Evolutionary conservation across 108 stramenopile genomes (phyloP).

Genomic region (Conticribra weissflogii): DNA sequence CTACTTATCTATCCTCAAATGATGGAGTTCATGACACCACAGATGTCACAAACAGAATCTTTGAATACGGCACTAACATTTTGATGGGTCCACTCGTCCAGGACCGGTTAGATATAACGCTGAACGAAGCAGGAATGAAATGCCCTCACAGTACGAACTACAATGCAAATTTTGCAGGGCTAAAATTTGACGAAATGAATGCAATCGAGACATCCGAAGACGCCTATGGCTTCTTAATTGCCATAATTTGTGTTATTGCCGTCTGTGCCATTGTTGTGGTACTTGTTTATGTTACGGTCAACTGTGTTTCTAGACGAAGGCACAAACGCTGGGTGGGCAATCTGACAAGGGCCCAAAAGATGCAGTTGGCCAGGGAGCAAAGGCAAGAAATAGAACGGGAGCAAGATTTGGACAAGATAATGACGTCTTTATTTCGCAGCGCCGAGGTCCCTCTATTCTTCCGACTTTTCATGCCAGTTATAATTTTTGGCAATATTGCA

Average conservation of each 20-base stretch:
- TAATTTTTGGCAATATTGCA: constrained; percentile 73
- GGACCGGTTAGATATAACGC: constrained; percentile 57
- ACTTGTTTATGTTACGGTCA: constrained; percentile 26
- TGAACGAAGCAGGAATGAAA: constrained; percentile 59
- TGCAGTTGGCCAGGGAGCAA: constrained; percentile 33
- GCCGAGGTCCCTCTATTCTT: constrained; percentile 51
- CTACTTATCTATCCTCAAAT: constrained; percentile 43
- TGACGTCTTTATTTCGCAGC: constrained; percentile 59
- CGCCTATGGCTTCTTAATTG: constrained; percentile 49
- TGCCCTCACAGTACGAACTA: constrained; percentile 69
- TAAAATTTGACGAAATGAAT: constrained; percentile 46
- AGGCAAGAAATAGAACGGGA: constrained; percentile 25
- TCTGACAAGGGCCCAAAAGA: constrained; percentile 40
- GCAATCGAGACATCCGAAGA: constrained; percentile 23
- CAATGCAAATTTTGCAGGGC: constrained; percentile 31
- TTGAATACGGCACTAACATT: constrained; percentile 51
- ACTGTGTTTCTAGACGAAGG: constrained; percentile 48
- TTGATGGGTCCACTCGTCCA: constrained; percentile 67
- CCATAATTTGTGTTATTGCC: constrained; percentile 39
- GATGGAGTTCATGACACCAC: constrained; percentile 59
- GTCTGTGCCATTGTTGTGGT: constrained; percentile 23
- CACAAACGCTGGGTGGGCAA: constrained; percentile 58
- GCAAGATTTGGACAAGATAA: constrained; percentile 48
- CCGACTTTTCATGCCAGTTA: constrained; percentile 57
- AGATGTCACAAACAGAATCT: constrained; percentile 50